phyloP scores from a whole-genome alignment of 306 rosid genomes.

The Pyrus pyrifolia region DNA sequence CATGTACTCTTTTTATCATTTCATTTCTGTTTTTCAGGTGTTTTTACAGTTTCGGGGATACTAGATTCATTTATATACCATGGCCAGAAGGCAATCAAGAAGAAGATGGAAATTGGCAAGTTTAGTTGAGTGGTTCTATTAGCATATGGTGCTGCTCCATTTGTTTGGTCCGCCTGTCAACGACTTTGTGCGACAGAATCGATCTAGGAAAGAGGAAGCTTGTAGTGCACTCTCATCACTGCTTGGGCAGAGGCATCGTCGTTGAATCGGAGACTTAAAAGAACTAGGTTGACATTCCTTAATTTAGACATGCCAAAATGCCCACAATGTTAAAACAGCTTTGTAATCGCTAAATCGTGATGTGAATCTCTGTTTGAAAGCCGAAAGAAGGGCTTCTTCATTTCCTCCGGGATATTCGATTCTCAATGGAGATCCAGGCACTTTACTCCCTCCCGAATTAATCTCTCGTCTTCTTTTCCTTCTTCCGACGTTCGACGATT shows the following conservation, averaged over 20 bases:
- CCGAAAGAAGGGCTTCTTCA: neutral
- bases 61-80: constrained; percentile 93
- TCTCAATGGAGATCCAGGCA: neutral
- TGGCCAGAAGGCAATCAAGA: constrained; percentile 90
- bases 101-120: constrained; percentile 97
- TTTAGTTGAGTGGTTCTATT: constrained; percentile 41
- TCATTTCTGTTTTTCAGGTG: constrained; percentile 35
- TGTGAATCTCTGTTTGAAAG: constrained; percentile 14
- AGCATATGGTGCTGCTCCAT: constrained; percentile 16
- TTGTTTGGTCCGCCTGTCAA: constrained; percentile 27
- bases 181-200: constrained; percentile 36
- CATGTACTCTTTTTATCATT: too few species aligned
- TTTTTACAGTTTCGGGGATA: constrained; percentile 92
- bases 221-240: constrained; percentile 25
- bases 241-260: constrained; percentile 20
- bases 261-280: constrained; percentile 14
- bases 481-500: neutral
- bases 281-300: constrained; percentile 11
- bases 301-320: constrained; percentile 3
- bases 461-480: neutral
- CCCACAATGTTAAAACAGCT: constrained; percentile 2
- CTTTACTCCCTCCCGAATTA: neutral
- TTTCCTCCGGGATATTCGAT: neutral
- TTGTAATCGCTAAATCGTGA: neutral
- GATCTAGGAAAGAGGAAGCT: constrained; percentile 22